Evolutionary conservation across 1,284 basidiomycete genomes (phyloP).

Genomic region (Pseudozyma thailandica): DNA sequence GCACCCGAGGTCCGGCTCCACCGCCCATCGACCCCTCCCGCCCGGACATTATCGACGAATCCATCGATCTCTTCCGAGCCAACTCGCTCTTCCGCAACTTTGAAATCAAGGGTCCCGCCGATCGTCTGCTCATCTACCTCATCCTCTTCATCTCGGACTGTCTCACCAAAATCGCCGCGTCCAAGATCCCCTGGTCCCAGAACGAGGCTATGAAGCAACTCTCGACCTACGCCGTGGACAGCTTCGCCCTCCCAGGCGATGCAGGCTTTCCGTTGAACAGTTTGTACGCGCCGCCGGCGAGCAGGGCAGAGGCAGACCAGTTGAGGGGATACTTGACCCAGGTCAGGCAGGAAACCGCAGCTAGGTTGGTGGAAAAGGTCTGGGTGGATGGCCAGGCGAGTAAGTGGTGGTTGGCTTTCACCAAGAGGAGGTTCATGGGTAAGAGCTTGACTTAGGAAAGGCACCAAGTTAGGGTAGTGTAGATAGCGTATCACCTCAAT

Average conservation of each 20-base stretch:
- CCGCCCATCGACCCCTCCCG: conserved; percentile 78
- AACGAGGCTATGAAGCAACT: conserved; percentile 89
- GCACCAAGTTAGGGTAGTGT: not conserved
- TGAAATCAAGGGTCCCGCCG: conserved; percentile 96
- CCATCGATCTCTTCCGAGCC: conserved; percentile 95
- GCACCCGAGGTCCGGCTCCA: conserved; percentile 89
- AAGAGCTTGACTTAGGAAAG: conserved; percentile 53
- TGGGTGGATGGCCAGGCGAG: conserved; percentile 90
- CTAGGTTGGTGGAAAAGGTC: conserved; percentile 84
- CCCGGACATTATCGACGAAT: conserved; percentile 94
- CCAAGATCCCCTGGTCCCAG: conserved; percentile 58
- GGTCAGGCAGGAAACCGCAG: conserved; percentile 88
- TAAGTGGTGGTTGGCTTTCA: conserved; percentile 99
- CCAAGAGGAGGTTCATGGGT: conserved; percentile 67
- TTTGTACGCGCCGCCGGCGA: conserved; percentile 84
- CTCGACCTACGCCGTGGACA: conserved; percentile 87
- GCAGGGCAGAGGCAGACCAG: conserved; percentile 85
- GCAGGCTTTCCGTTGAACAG: conserved; percentile 93
- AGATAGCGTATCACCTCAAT: too few species aligned
- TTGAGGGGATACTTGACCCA: conserved; percentile 91
- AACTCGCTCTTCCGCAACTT: conserved; percentile 99
- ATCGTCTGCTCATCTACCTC: conserved; percentile 93
- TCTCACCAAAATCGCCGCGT: conserved; percentile 72
- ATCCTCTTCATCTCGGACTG: conserved; percentile 99
- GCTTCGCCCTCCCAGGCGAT: conserved; percentile 93